Evolutionary conservation across 148 eudicot genomes (phyloP), one percentile per base, ranked within the genome.

Genomic region (Pouteria glomerata): DNA sequence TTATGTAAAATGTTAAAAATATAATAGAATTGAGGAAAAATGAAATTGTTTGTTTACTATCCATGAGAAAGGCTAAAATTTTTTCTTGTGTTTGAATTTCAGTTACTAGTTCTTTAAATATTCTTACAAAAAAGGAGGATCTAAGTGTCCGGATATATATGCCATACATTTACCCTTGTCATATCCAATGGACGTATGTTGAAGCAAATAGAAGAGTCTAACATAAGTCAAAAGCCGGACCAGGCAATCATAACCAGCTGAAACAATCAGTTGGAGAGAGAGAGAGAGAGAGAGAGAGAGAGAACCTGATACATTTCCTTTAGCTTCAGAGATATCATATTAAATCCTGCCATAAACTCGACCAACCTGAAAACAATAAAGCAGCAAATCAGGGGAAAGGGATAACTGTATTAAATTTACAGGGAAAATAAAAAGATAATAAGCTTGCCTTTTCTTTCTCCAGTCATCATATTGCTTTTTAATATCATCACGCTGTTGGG

Each of bases 281-380:
- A n/a, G n/a, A n/a, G n/a, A 37, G 48, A 27, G 29, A 57, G 65
- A 57, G 73, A 47, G 53, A 65, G 71, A 57, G 69, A 58, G 63
- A 62, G 69, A 50, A 91, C 99, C 99, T 96, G 99, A 85, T 96
- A 96, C 99, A 96, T 96, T 79, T 96, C 99, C 80, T 96, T 96
- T 79, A 96, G 63, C 82, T 96, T 96, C 73, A 96, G 77, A 24
- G 99, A 96, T 55, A 96, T 90, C 39, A 92, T 86, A 77, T 90
- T 96, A 53, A 92, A 96, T 81, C 99, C 99, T 65, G 86, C 96
- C 99, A 96, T 96, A 80, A 96, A 96, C 76, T 92, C 99, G 59
- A 92, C 99, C 74, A 96, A 81, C 89, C 99, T 96, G 92, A 74
- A 86, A 53, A 76, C 41, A 16, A 13, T n/a, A 58, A 72, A 19